These are phyloP conservation scores for Rheum nobile DNA, from an alignment of 148 eudicot species.

Conservation along the genomic window DNA sequence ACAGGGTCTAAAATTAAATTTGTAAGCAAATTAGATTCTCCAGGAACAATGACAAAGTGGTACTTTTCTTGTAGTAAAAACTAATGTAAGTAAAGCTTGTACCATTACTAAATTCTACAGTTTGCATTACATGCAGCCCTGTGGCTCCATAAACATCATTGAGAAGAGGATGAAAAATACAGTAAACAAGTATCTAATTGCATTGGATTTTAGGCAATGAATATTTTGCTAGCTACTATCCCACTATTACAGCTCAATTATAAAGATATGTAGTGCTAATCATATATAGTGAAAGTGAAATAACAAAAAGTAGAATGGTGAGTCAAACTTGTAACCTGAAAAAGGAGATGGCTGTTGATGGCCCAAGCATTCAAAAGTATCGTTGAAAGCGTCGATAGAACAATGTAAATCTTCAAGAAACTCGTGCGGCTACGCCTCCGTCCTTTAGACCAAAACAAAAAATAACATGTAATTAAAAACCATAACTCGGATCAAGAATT, in stretches of 20 bases:
- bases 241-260: background rate
- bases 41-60: background rate
- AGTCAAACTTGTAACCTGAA: constrained; percentile 24
- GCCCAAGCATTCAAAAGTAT: constrained; percentile 23
- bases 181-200: too few species aligned
- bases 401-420: constrained; percentile 46
- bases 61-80: background rate
- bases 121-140: too few species aligned
- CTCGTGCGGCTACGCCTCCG: constrained; percentile 42
- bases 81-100: background rate
- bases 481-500: background rate
- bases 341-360: constrained; percentile 18
- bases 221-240: too few species aligned
- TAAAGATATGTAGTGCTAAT: background rate
- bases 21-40: background rate
- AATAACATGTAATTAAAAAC: background rate
- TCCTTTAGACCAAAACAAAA: constrained; percentile 22
- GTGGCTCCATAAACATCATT: too few species aligned
- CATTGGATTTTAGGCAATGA: too few species aligned
- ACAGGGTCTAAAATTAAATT: background rate
- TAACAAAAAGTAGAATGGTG: background rate
- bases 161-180: too few species aligned
- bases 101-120: too few species aligned
- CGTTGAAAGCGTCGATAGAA: constrained; percentile 29
- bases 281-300: background rate